Base-by-base conservation (phyloP, 305 asterid genomes). In the Fraxinus platypoda region DNA sequence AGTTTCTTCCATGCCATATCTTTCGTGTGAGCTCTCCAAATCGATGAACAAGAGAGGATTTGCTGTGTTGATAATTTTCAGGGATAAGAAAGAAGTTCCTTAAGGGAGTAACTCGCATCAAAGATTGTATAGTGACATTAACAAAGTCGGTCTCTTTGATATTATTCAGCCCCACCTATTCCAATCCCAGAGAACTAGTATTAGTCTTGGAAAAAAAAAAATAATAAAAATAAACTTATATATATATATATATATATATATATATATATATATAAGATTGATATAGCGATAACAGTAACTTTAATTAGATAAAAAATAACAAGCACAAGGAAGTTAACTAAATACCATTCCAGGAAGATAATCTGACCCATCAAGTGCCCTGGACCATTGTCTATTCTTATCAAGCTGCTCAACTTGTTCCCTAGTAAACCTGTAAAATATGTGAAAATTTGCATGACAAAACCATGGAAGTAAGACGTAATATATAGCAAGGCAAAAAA, bases 301-400 rank as follows among this genome's bases (percentile, higher is more conserved):
- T 12, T 30, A 62, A 70, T 81, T 46, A 80, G 21, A 66, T 23
- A 54, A 75, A 35, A 82, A 23, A 62, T 13, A 70, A 41, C 78
- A 46, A n/a, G 43, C 35, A 66, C 19, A 30, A 46, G 13, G n/a
- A 81, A 84, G 80, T 9, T 15, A 74, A 62, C 54, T 81, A 94
- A 70, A 66, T 81, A 94, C 99, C 94, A 95, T 96, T 88, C 99
- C 98, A 77, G 97, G 99, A 83, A 96, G 98, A 91, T 96, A 94
- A 90, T 96, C 98, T 77, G 99, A 93, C 66, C 98, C 99, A 90
- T 96, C 99, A 77, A 94, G 97, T 64, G 98, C 95, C 89, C 99
- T 93, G 59, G 98, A 94, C 99, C 98, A 94, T 72, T 92, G 98
- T 76, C 95, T 88, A 74, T 88, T 94, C 85, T 81, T 91, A 86